Evolutionary conservation across 2,329 filamentous ascomycete species (phyloP).

Genomic region (Trichoderma semiorbis): DNA sequence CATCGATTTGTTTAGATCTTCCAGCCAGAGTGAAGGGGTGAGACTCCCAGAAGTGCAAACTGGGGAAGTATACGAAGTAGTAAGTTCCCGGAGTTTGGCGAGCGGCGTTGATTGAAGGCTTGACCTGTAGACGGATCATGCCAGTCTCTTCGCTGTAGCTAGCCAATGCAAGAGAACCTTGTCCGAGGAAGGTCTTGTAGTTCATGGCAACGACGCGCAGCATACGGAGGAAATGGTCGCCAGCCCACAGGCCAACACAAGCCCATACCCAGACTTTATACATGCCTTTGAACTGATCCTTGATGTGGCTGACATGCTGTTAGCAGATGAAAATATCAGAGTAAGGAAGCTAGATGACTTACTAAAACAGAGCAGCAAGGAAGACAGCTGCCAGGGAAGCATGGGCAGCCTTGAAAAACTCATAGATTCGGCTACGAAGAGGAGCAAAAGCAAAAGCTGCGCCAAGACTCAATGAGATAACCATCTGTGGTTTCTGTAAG

Average conservation of each 20-base stretch:
- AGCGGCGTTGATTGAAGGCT: constrained; percentile 28
- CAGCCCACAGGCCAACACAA: constrained; percentile 41
- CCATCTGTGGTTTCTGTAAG: constrained; percentile 6
- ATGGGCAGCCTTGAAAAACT: constrained; percentile 42
- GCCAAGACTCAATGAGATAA: constrained; percentile 12
- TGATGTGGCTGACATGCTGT: constrained; percentile 19
- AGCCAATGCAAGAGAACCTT: constrained; percentile 30
- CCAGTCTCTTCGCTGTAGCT: constrained; percentile 33
- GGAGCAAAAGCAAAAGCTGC: constrained; percentile 12
- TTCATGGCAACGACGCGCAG: constrained; percentile 37
- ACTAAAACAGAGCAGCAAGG: constrained; percentile 45
- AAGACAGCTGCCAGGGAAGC: constrained; percentile 45
- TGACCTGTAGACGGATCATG: constrained; percentile 36
- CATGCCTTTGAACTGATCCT: constrained; percentile 20
- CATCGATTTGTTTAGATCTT: constrained; percentile 8
- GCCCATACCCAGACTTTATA: constrained; percentile 35
- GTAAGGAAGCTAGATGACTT: constrained; percentile 26
- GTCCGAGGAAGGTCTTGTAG: constrained; percentile 25
- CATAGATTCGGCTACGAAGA: constrained; percentile 35
- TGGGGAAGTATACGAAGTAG: constrained; percentile 39
- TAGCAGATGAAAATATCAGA: background rate
- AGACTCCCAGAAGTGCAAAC: constrained; percentile 37
- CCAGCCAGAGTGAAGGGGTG: constrained; percentile 41
- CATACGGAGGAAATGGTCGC: constrained; percentile 43
- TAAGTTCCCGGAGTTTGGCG: constrained; percentile 36